A percentile compares a stretch with the other conserved stretches of the same genome.
phyloP scores from a whole-genome alignment of 2,329 filamentous ascomycete species.

The Ascomycota sp. region DNA sequence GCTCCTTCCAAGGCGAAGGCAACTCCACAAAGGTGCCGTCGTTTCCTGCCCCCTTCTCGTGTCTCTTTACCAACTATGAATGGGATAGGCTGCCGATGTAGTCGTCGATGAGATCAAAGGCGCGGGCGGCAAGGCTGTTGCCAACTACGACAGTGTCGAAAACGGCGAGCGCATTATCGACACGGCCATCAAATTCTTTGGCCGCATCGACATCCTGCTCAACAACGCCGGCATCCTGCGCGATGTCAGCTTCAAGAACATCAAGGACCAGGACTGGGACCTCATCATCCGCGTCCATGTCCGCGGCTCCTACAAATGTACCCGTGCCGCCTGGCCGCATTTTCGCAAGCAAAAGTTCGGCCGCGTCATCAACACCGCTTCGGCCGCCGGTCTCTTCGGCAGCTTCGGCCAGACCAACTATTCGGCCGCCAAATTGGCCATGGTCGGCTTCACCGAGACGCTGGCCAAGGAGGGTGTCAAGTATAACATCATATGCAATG shows the following conservation, averaged over 20 bases:
- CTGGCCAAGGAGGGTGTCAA: slow-evolving; percentile 92
- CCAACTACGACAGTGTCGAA: slow-evolving; percentile 93
- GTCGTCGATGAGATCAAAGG: slow-evolving; percentile 69
- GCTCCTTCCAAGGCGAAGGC: slow-evolving; percentile 83
- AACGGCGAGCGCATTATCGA: slow-evolving; percentile 88
- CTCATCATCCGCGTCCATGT: slow-evolving; percentile 84
- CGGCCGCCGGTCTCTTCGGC: slow-evolving; percentile 87
- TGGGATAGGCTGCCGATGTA: slow-evolving; percentile 65
- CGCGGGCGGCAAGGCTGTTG: slow-evolving; percentile 83
- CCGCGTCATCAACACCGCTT: slow-evolving; percentile 87
- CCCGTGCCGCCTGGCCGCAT: slow-evolving; percentile 85
- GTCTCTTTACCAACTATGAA: not conserved
- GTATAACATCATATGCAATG: slow-evolving; percentile 93
- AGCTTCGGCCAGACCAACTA: slow-evolving; percentile 95
- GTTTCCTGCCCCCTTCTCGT: not conserved
- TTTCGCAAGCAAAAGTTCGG: slow-evolving; percentile 99
- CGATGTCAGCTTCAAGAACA: slow-evolving; percentile 96
- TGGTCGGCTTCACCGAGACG: slow-evolving; percentile 95
- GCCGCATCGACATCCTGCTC: slow-evolving; percentile 82
- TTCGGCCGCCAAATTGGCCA: slow-evolving; percentile 83
- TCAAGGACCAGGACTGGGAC: slow-evolving; percentile 95
- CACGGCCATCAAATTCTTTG: slow-evolving; percentile 59
- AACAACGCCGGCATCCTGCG: slow-evolving; percentile 96
- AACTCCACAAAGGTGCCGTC: slow-evolving; percentile 54
- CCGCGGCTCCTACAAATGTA: slow-evolving; percentile 85